These are phyloP conservation scores for Neohortaea acidophila DNA, from an alignment of 495 filamentous ascomycete species.

Conservation along the genomic window DNA sequence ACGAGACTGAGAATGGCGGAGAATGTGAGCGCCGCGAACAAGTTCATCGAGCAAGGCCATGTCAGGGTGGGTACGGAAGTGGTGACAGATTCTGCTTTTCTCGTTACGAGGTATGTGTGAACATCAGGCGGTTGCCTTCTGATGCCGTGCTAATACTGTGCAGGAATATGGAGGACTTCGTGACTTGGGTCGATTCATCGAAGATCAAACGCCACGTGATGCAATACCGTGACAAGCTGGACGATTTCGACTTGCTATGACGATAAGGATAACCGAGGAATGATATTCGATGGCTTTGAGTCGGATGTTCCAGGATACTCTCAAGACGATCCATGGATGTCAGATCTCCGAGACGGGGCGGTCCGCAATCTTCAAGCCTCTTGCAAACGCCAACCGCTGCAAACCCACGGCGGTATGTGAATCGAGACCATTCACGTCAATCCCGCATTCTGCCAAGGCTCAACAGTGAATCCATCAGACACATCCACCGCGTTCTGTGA, in stretches of 20 bases:
- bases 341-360: background rate
- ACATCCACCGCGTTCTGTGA: too few relatives aligned
- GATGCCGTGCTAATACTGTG: background rate
- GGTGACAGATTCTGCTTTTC: constrained; percentile 67
- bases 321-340: background rate
- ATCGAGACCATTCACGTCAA: background rate
- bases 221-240: constrained; percentile 84
- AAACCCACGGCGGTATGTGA: background rate
- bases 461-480: too few relatives aligned
- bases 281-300: background rate
- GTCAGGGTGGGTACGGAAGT: constrained; percentile 86
- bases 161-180: constrained; percentile 84
- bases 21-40: constrained; percentile 63
- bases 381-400: background rate
- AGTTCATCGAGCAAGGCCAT: constrained; percentile 89
- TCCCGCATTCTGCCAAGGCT: background rate
- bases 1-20: constrained; percentile 78
- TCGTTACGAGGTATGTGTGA: constrained; percentile 42
- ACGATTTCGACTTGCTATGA: constrained; percentile 86
- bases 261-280: too few relatives aligned
- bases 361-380: background rate
- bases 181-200: constrained; percentile 89
- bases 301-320: background rate
- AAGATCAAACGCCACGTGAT: constrained; percentile 95
- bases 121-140: too few relatives aligned